Conservation (phyloP, 306 rosid species). For the Senna tora region DNA sequence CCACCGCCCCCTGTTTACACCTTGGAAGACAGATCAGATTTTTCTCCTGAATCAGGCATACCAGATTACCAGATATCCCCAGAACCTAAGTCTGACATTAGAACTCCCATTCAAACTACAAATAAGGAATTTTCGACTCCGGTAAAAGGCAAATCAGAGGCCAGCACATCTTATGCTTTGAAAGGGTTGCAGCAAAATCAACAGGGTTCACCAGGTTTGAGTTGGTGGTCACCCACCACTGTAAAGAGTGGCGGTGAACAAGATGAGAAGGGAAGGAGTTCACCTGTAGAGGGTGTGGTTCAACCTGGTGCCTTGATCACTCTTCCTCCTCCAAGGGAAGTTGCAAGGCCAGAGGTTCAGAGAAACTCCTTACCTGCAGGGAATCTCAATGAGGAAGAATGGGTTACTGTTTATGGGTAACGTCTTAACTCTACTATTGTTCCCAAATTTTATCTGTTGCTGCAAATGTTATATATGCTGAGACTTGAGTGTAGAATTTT, state of each 20-base stretch:
- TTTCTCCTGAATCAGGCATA: constrained; percentile 76
- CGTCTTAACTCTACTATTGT: constrained; percentile 37
- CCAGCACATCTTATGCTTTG: constrained; percentile 79
- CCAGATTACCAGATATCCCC: constrained; percentile 65
- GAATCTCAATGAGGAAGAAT: constrained; percentile 89
- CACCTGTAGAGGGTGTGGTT: constrained; percentile 75
- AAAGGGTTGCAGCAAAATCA: constrained; percentile 73
- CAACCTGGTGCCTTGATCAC: constrained; percentile 85
- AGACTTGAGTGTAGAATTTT: not conserved
- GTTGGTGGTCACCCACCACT: constrained; percentile 65
- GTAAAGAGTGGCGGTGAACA: constrained; percentile 61
- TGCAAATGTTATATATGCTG: not conserved
- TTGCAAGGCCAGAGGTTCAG: constrained; percentile 91
- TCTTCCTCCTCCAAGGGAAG: constrained; percentile 93
- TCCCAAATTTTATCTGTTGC: constrained; percentile 17
- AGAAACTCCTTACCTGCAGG: constrained; percentile 77
- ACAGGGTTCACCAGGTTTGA: constrained; percentile 66
- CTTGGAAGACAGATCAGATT: constrained; percentile 69
- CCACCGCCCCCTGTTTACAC: constrained; percentile 78
- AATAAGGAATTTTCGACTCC: constrained; percentile 51
- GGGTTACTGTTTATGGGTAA: constrained; percentile 99
- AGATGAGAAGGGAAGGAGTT: constrained; percentile 64
- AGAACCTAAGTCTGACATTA: constrained; percentile 58
- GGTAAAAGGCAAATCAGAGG: constrained; percentile 63
- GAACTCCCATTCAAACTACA: constrained; percentile 46